These are phyloP conservation scores for Ilyonectria mors-panacis DNA, from an alignment of 2,329 filamentous ascomycete genomes.

Conservation along the genomic window DNA sequence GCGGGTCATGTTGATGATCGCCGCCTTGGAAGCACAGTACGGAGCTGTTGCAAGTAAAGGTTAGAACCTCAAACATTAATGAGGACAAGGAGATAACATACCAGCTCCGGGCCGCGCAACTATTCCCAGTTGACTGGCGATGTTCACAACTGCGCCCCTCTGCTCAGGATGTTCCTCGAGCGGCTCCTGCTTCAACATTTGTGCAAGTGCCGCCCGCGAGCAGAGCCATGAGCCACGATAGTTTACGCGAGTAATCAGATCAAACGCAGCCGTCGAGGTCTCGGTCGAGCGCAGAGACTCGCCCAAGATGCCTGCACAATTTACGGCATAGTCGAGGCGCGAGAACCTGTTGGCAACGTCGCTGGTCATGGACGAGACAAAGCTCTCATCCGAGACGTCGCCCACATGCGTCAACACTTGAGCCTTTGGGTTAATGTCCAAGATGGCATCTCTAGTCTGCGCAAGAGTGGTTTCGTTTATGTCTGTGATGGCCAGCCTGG, in stretches of 20 bases:
- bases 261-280: slow-evolving; percentile 63
- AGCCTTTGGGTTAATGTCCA: slow-evolving; percentile 51
- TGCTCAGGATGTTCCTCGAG: slow-evolving; percentile 58
- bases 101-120: slow-evolving; percentile 60
- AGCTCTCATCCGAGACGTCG: slow-evolving; percentile 64
- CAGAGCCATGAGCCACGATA: slow-evolving; percentile 66
- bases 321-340: slow-evolving; percentile 70
- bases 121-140: slow-evolving; percentile 68
- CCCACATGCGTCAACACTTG: slow-evolving; percentile 56
- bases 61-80: background rate
- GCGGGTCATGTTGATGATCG: slow-evolving; percentile 70
- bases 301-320: slow-evolving; percentile 68
- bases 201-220: slow-evolving; percentile 59
- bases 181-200: slow-evolving; percentile 63
- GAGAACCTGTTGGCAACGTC: slow-evolving; percentile 54
- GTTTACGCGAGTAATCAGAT: slow-evolving; percentile 69
- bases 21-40: slow-evolving; percentile 72
- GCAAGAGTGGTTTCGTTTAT: slow-evolving; percentile 59
- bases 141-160: slow-evolving; percentile 65
- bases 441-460: slow-evolving; percentile 52
- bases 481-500: slow-evolving; percentile 68
- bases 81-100: background rate
- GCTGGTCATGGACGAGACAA: slow-evolving; percentile 56
- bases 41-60: slow-evolving; percentile 57
- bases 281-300: slow-evolving; percentile 60